Percentiles rank a stretch among this genome's conserved stretches.
These are phyloP conservation scores for Aspergillus indologenus DNA, from an alignment of 495 filamentous ascomycete genomes.

Conservation along the genomic window DNA sequence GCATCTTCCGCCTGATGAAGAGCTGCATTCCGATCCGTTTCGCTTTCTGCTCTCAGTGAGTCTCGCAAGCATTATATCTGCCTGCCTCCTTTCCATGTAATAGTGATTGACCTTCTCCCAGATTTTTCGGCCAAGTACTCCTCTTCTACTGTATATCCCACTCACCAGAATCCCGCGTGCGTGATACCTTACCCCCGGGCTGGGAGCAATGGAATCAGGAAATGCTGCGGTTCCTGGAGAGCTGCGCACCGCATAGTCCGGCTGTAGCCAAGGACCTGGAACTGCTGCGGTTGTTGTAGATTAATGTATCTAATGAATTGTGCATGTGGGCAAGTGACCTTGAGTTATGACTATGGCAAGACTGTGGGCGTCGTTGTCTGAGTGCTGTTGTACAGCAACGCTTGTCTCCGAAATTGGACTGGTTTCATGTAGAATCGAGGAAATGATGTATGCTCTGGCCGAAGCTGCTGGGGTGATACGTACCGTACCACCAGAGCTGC, in stretches of 20 bases:
- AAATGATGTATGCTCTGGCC: no score
- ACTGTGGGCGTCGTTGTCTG: no score
- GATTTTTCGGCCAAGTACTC: conserved; percentile 48
- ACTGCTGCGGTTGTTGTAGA: conserved; percentile 34
- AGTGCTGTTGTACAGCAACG: no score
- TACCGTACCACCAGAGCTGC: no score
- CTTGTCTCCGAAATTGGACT: no score
- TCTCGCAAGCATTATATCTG: neutral
- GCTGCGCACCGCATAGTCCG: conserved; percentile 40
- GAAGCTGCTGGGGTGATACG: neutral
- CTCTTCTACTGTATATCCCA: conserved; percentile 47
- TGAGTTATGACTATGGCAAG: no score
- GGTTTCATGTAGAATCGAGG: no score
- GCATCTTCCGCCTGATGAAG: conserved; percentile 46
- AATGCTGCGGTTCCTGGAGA: conserved; percentile 45
- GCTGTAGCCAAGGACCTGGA: conserved; percentile 45
- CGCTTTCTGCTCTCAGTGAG: conserved; percentile 49
- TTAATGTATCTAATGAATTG: neutral
- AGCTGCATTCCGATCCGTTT: conserved; percentile 48
- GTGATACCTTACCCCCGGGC: conserved; percentile 37
- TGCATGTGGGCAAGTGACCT: no score
- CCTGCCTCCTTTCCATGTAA: neutral
- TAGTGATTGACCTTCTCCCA: conserved; percentile 5
- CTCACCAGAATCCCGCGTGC: conserved; percentile 35
- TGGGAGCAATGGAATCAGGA: conserved; percentile 48